Conservation (phyloP, 257 asterid species). For the Jasminum sambac region DNA sequence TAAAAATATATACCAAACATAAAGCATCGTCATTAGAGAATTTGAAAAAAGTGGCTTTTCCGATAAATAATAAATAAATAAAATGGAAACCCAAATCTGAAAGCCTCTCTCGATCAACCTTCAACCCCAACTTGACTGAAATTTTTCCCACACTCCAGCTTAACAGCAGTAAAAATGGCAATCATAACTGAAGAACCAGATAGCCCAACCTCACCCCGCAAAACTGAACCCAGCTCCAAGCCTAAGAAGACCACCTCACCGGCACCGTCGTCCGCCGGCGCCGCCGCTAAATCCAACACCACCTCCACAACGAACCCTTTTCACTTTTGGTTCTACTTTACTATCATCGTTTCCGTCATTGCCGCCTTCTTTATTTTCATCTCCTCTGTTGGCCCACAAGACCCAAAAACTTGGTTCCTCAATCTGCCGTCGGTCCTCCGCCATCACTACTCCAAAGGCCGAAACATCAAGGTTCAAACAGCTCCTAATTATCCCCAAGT, state of each 20-base stretch:
- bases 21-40: not conserved
- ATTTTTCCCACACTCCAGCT: not conserved
- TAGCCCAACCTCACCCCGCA: conserved; percentile 40
- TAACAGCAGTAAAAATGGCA: conserved; percentile 46
- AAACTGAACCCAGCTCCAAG: conserved; percentile 34
- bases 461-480: conserved; percentile 71
- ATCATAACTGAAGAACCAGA: conserved; percentile 65
- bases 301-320: conserved; percentile 51
- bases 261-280: conserved; percentile 28
- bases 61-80: not conserved
- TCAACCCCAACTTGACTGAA: not conserved
- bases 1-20: too few species aligned
- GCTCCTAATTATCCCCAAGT: conserved; percentile 65
- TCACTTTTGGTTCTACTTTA: conserved; percentile 80
- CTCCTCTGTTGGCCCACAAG: conserved; percentile 58
- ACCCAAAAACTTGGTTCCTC: conserved; percentile 82
- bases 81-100: not conserved
- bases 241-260: conserved; percentile 35
- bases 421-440: conserved; percentile 65
- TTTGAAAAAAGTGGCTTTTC: not conserved
- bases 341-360: conserved; percentile 52
- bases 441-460: conserved; percentile 68
- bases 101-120: not conserved
- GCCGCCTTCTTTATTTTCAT: conserved; percentile 46
- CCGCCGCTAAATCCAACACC: conserved; percentile 31